phyloP scores from a whole-genome alignment of 768 basidiomycete genomes.

The Leccinum incarnatum region DNA sequence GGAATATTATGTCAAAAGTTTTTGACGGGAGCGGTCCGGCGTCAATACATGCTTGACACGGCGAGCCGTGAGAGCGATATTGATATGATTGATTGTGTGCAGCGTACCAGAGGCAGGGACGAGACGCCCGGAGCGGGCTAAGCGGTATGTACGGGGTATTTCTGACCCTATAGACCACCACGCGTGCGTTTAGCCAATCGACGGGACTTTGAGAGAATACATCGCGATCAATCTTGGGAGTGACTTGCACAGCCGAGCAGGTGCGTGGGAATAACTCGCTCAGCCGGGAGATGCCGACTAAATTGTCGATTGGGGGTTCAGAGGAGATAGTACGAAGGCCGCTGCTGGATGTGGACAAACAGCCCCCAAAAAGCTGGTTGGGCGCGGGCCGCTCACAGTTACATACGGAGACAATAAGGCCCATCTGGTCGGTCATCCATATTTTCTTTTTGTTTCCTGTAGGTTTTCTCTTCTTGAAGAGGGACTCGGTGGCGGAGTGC shows the following conservation, averaged over 20 bases:
- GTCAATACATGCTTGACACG: not conserved
- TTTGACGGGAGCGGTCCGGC: not conserved
- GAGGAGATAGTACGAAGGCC: conserved; percentile 19
- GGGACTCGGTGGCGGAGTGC: not conserved
- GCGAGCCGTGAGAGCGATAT: conserved; percentile 1
- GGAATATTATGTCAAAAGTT: not conserved
- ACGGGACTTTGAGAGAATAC: not conserved
- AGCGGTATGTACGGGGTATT: not conserved
- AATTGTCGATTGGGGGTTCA: conserved; percentile 20
- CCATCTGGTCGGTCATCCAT: conserved; percentile 13
- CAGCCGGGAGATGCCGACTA: conserved; percentile 27
- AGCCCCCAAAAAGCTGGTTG: conserved; percentile 3
- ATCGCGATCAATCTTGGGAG: conserved; percentile 24
- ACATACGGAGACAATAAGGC: conserved; percentile 17
- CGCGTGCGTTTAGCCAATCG: conserved; percentile 12
- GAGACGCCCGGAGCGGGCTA: not conserved
- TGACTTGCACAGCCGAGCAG: conserved; percentile 23
- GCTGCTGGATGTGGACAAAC: conserved; percentile 10
- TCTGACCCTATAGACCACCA: conserved; percentile 5
- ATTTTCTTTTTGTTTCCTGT: not conserved
- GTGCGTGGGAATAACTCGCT: conserved; percentile 22
- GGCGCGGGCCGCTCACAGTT: not conserved
- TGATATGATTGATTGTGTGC: not conserved
- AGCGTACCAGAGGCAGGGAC: not conserved
- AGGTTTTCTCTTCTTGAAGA: not conserved